Conservation (phyloP, 331 rosid species). For the Quercus tomentella region DNA sequence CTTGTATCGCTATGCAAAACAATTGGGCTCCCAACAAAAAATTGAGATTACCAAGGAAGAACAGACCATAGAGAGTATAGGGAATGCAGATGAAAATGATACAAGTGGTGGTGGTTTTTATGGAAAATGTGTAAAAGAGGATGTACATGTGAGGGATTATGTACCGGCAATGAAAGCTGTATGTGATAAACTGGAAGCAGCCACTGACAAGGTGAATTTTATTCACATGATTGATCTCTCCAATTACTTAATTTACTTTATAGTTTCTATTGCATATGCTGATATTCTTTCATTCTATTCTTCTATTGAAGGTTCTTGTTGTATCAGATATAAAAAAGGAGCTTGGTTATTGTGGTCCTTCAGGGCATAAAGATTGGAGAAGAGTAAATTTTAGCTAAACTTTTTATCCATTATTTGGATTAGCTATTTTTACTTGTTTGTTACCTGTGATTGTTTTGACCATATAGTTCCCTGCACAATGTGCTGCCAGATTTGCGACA, state of each 20-base stretch:
- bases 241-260: neutral
- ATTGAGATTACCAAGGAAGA: slow-evolving; percentile 54
- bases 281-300: slow-evolving; percentile 7
- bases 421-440: slow-evolving; percentile 2
- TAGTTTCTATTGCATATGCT: slow-evolving; percentile 10
- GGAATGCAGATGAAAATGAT: slow-evolving; percentile 15
- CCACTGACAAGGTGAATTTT: slow-evolving; percentile 68
- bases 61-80: slow-evolving; percentile 22
- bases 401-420: slow-evolving; percentile 9
- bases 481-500: slow-evolving; percentile 47
- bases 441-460: neutral
- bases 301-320: slow-evolving; percentile 70
- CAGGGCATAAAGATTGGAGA: slow-evolving; percentile 81
- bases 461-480: slow-evolving; percentile 16
- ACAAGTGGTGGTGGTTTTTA: slow-evolving; percentile 15
- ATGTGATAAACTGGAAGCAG: slow-evolving; percentile 64
- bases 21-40: slow-evolving; percentile 61
- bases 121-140: slow-evolving; percentile 34
- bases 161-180: slow-evolving; percentile 70
- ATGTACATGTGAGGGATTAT: slow-evolving; percentile 68
- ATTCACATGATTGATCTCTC: slow-evolving; percentile 4
- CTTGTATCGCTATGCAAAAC: slow-evolving; percentile 68
- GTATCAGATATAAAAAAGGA: slow-evolving; percentile 78
- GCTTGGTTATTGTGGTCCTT: slow-evolving; percentile 67
- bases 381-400: slow-evolving; percentile 33